These are phyloP conservation scores for Orbilia brochopaga DNA, from an alignment of 2,329 filamentous ascomycete species.

Conservation along the genomic window DNA sequence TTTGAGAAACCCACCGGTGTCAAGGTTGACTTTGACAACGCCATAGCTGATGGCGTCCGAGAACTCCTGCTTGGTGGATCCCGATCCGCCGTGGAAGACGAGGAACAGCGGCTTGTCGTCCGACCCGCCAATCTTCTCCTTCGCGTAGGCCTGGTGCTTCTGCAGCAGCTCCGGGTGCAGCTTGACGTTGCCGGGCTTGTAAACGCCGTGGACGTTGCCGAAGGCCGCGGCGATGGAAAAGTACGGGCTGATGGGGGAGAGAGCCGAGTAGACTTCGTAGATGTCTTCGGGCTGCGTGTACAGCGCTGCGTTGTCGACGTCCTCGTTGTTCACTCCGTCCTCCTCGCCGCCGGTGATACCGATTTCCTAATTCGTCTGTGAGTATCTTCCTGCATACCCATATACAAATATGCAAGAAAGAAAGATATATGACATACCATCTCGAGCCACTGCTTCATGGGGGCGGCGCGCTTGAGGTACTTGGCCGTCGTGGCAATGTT, in stretches of 20 bases:
- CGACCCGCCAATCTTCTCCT: conserved; percentile 73
- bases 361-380: conserved; percentile 66
- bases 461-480: conserved; percentile 91
- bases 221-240: conserved; percentile 98
- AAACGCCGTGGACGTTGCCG: conserved; percentile 98
- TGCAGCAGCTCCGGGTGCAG: conserved; percentile 92
- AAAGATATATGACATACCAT: conserved; percentile 68
- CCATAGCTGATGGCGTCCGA: conserved; percentile 85
- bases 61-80: conserved; percentile 89
- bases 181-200: conserved; percentile 97
- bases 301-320: conserved; percentile 92
- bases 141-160: conserved; percentile 94
- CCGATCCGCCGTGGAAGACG: conserved; percentile 98
- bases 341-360: conserved; percentile 97
- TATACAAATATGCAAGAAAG: not conserved
- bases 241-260: conserved; percentile 86
- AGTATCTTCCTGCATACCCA: no score
- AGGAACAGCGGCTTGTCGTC: conserved; percentile 96
- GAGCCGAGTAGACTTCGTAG: conserved; percentile 84
- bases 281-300: conserved; percentile 99
- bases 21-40: conserved; percentile 99
- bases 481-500: conserved; percentile 91
- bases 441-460: conserved; percentile 99
- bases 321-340: conserved; percentile 98
- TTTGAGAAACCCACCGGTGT: conserved; percentile 71